Evolutionary conservation across 2,329 filamentous ascomycete genomes (phyloP), one percentile per base, ranked within the genome.

Genomic region (Ophiostoma australiae): DNA sequence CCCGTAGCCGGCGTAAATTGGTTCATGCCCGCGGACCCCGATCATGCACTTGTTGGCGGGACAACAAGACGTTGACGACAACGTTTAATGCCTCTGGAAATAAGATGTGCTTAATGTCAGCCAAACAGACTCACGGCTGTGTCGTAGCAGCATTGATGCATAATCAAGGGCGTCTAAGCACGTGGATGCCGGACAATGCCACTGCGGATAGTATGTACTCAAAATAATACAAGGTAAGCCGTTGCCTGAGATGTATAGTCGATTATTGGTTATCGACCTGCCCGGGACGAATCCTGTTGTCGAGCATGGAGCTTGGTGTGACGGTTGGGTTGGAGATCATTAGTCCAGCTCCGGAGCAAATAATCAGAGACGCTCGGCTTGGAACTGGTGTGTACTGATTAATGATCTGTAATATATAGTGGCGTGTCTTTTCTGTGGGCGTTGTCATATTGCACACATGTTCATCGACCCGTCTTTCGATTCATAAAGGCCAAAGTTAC

Each of bases 401-500:
- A 23, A 11, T 63, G 13, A 63, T 63, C 13, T 33, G 8, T 48
- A 48, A 48, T n/a, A 61, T 31, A 33, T 4, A 63, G 58, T 63
- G 58, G 58, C 58, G 58, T 63, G 58, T 63, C 58, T 63, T 63
- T 63, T 27, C n/a, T 48, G 52, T 27, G 52, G 52, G 10, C 23
- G n/a, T 63, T 63, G 69, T 52, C 69, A 48, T 23, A 66, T 65
- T 65, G 33, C 10, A 27, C 23, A 27, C 52, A 27, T 4, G 52
- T 48, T 20, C 23, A 20, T n/a, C 37, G 31, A 44, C 35, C 33
- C 48, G 31, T 66, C 65, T 65, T 69, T 63, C 37, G 65, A 41
- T 41, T 37, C 27, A 48, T 7, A 15, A 61, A n/a, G 13, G 31
- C 37, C 27, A 61, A 17, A 23, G 70, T 70, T 68, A 70, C 66